Evolutionary conservation across 176 grass and related monocot genomes (phyloP).

Genomic region (Cenchrus americanus): DNA sequence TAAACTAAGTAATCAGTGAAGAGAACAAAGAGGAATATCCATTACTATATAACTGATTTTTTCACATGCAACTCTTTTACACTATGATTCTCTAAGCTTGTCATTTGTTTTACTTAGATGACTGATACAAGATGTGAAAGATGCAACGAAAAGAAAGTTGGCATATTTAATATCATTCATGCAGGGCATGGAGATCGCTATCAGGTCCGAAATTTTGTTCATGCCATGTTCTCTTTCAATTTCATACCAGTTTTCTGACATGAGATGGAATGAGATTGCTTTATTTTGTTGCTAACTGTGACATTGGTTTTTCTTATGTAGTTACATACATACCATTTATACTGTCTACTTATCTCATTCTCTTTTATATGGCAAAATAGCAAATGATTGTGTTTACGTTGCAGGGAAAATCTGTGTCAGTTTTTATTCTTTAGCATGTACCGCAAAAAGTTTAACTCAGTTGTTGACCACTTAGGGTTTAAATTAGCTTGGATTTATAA

Average conservation of each 20-base stretch:
- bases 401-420: neutral
- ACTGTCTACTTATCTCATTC: neutral
- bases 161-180: constrained; percentile 82
- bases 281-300: constrained; percentile 15
- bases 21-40: constrained; percentile 18
- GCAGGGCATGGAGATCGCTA: constrained; percentile 90
- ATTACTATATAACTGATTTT: neutral
- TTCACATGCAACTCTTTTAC: constrained; percentile 11
- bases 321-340: neutral
- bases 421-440: neutral
- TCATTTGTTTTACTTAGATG: constrained; percentile 68
- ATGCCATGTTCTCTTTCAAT: neutral
- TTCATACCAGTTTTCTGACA: neutral
- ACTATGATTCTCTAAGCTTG: constrained; percentile 24
- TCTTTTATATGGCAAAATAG: neutral
- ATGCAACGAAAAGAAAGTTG: constrained; percentile 86
- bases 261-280: neutral
- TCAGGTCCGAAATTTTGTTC: constrained; percentile 57
- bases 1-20: constrained; percentile 23
- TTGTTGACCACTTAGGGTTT: neutral
- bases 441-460: neutral
- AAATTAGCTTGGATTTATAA: neutral
- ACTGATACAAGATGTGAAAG: constrained; percentile 76
- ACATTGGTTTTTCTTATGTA: neutral
- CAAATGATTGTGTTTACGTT: constrained; percentile 14